Evolutionary conservation across 1,284 basidiomycete species (phyloP).

Genomic region (Schizopora paradoxa): DNA sequence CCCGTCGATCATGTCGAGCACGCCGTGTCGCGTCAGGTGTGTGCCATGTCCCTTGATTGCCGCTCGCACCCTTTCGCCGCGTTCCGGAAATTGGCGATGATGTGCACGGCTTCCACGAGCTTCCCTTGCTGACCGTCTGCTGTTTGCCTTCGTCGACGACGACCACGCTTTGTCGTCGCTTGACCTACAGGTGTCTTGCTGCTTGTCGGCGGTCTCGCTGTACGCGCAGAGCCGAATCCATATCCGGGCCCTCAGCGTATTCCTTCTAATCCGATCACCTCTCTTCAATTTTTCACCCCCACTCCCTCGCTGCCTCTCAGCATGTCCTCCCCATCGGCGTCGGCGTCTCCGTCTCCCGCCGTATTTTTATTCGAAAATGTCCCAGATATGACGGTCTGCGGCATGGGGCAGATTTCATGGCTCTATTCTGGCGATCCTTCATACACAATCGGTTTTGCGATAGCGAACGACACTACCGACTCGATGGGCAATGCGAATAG

Average conservation of each 20-base stretch:
- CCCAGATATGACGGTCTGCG: conserved; percentile 11
- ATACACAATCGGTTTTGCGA: conserved; percentile 2
- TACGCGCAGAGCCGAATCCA: no score
- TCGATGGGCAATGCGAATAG: background rate
- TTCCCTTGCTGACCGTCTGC: background rate
- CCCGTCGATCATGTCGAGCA: background rate
- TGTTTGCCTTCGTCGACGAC: background rate
- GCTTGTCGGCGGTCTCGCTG: background rate
- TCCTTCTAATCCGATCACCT: background rate
- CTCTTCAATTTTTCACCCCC: conserved; percentile 4
- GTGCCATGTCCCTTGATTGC: background rate
- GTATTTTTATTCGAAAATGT: conserved; percentile 5
- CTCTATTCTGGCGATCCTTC: conserved; percentile 1
- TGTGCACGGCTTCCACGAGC: background rate
- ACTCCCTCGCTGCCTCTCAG: conserved; percentile 3
- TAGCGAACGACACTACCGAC: background rate
- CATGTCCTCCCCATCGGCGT: background rate
- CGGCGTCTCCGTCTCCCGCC: background rate
- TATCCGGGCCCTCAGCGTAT: no score
- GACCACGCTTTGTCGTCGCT: background rate
- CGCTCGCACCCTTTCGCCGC: background rate
- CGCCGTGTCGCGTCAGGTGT: background rate
- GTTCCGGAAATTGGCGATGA: background rate
- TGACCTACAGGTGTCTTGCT: background rate
- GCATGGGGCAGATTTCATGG: conserved; percentile 6